Percentiles rank a stretch among this genome's conserved stretches.
Evolutionary conservation across 495 filamentous ascomycete genomes (phyloP).

Genomic region (Penicillium turbatum): DNA sequence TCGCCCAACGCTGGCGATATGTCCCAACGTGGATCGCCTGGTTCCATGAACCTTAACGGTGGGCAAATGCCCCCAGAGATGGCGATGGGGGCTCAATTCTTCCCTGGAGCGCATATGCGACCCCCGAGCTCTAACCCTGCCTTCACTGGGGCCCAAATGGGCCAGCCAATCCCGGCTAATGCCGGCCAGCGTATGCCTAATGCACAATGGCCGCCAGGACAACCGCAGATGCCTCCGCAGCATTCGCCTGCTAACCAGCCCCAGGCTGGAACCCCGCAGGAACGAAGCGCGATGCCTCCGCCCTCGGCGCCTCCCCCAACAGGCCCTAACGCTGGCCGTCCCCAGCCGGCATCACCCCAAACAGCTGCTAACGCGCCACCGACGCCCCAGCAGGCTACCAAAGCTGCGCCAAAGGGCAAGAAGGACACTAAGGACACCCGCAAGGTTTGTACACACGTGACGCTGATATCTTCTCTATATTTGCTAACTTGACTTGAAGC

Average conservation of each 20-base stretch:
- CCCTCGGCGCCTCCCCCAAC: slow-evolving; percentile 73
- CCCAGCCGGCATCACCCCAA: slow-evolving; percentile 75
- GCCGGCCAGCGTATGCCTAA: slow-evolving; percentile 47
- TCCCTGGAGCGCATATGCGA: slow-evolving; percentile 70
- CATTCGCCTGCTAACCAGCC: slow-evolving; percentile 47
- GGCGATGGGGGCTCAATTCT: slow-evolving; percentile 57
- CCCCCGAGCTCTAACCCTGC: slow-evolving; percentile 82
- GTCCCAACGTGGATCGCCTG: slow-evolving; percentile 77
- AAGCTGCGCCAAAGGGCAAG: slow-evolving; percentile 75
- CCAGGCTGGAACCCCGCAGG: slow-evolving; percentile 69
- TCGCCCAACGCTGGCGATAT: slow-evolving; percentile 82
- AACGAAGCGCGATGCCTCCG: slow-evolving; percentile 75
- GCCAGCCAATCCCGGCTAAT: slow-evolving; percentile 50
- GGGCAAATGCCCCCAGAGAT: slow-evolving; percentile 65
- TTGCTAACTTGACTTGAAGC: slow-evolving; percentile 20
- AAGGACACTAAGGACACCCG: slow-evolving; percentile 66
- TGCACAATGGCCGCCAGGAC: slow-evolving; percentile 54
- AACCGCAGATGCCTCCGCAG: slow-evolving; percentile 60
- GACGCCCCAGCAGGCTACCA: slow-evolving; percentile 74
- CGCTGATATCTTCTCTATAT: slow-evolving; percentile 14
- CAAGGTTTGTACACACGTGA: slow-evolving; percentile 60
- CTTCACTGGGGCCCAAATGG: slow-evolving; percentile 64
- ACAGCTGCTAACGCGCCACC: slow-evolving; percentile 72
- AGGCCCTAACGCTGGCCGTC: slow-evolving; percentile 55
- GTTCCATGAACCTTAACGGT: slow-evolving; percentile 69